Percentiles rank a stretch among this genome's conserved stretches.
Conservation (phyloP, 2,329 filamentous ascomycete genomes). For the Talaromyces sp. region DNA sequence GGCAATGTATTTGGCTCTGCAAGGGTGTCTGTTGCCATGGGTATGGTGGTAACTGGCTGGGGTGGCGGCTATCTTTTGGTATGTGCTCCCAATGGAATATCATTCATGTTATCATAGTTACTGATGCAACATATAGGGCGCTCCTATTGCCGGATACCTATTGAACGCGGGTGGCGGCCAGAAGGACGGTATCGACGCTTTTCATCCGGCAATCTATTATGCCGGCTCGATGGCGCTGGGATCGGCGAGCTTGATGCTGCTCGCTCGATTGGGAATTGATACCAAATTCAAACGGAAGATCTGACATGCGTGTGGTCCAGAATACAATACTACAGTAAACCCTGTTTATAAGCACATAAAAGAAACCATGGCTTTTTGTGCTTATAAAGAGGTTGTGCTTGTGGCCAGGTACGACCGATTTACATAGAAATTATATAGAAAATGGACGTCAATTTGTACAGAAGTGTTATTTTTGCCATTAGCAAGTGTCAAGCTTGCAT, state of each 20-base stretch:
- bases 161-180: slow-evolving; percentile 51
- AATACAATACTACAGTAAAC: too few species aligned
- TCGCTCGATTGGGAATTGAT: slow-evolving; percentile 42
- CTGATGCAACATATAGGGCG: slow-evolving; percentile 31
- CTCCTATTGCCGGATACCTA: slow-evolving; percentile 56
- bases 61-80: slow-evolving; percentile 56
- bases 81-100: not conserved
- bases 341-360: too few species aligned
- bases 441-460: too few species aligned
- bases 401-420: too few species aligned
- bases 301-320: not conserved
- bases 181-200: slow-evolving; percentile 45
- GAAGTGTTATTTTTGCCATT: too few species aligned
- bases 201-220: slow-evolving; percentile 57
- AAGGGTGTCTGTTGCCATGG: slow-evolving; percentile 52
- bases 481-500: too few species aligned
- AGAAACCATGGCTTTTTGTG: too few species aligned
- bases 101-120: not conserved
- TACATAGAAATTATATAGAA: too few species aligned
- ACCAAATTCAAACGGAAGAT: slow-evolving; percentile 2
- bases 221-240: slow-evolving; percentile 49
- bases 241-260: slow-evolving; percentile 38
- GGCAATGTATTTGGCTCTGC: slow-evolving; percentile 54
- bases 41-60: slow-evolving; percentile 59
- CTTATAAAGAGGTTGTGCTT: too few species aligned